These are phyloP conservation scores for Parsonsia alboflavescens DNA, from an alignment of 257 asterid genomes.

Conservation along the genomic window DNA sequence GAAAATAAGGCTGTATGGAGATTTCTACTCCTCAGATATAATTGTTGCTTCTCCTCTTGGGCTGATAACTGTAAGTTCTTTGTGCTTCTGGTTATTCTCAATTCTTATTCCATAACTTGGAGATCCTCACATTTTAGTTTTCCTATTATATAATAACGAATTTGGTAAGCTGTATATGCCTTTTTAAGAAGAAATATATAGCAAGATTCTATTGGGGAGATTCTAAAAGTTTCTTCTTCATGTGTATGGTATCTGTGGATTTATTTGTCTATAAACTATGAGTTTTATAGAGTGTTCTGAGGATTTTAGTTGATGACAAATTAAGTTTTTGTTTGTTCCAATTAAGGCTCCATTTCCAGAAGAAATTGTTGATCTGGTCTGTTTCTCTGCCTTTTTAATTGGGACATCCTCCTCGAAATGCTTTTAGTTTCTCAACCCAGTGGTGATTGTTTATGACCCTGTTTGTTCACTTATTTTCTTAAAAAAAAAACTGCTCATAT, in stretches of 20 bases:
- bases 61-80: slow-evolving; percentile 65
- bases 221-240: neutral
- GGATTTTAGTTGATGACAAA: neutral
- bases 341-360: neutral
- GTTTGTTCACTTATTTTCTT: no score
- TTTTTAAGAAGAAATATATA: neutral
- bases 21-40: slow-evolving; percentile 86
- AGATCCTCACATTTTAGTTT: neutral
- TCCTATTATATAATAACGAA: neutral
- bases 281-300: neutral
- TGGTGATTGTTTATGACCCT: neutral
- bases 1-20: slow-evolving; percentile 58
- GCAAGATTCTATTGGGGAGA: neutral
- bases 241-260: neutral
- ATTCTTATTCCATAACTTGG: neutral
- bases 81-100: neutral
- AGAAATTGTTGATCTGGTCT: neutral
- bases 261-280: neutral
- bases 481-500: no score
- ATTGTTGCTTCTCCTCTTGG: slow-evolving; percentile 95
- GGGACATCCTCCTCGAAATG: neutral
- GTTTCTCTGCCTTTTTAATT: neutral
- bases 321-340: neutral
- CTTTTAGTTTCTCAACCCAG: neutral
- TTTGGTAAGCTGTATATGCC: neutral